Evolutionary conservation across 306 rosid genomes (phyloP), one percentile per base, ranked within the genome.

Genomic region (Cucurbita argyrosperma): DNA sequence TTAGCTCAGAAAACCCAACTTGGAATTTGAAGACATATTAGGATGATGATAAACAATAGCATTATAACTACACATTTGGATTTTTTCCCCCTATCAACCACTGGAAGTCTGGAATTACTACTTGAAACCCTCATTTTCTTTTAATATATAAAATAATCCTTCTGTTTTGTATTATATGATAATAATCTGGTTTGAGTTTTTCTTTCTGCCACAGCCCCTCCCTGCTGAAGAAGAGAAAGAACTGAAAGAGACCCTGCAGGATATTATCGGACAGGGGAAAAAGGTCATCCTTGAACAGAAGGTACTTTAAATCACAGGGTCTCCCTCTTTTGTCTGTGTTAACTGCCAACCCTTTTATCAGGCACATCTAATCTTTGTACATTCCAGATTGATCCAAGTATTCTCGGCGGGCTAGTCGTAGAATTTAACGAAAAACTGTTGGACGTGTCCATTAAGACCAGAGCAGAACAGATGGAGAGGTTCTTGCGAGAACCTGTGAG

Each of bases 401-500:
- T 91, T 21, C 83, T 91, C 76, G 97, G 96, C 14, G 99, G 99
- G 35, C 64, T 91, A 14, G 89, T 91, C 67, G 85, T 94, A 37
- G 95, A 91, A 70, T 94, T 91, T 70, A 79, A 65, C 68, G 84
- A 75, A 80, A 94, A 94, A 84, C 90, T 91, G 70, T 88, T 94
- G 46, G 99, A 94, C 85, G 88, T 91, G 95, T 94, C 97, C 37
- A 89, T 91, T n/a, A 90, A 65, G 90, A 87, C 88, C 10, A 76
- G 99, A 83, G 97, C 96, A 55, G 86, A 68, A 13, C 92, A 94
- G 83, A 91, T 91, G 97, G 99, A 91, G 85, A 87, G 99, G 89
- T 80, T 84, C 82, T 89, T 94, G 83, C 87, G 90, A 54, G 90
- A 90, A 38, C 98, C 97, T 4, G 9, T 60, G 1, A 71, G 79